Conservation (phyloP, 495 filamentous ascomycete species). For the Tuber umbilicatum region DNA sequence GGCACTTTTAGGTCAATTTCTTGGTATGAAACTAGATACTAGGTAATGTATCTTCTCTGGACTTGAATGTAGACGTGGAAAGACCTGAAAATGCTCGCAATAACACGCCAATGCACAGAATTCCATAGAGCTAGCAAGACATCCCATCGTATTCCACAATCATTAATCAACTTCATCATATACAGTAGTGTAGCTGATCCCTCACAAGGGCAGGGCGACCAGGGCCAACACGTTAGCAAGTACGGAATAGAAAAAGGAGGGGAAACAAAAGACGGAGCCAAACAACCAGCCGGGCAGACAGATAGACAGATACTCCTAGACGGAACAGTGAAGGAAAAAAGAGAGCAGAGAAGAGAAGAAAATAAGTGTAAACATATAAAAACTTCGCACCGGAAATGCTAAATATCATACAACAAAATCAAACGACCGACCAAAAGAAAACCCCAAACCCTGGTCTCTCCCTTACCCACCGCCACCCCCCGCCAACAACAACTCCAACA, state of each 20-base stretch:
- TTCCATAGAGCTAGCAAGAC: neutral
- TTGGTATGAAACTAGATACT: neutral
- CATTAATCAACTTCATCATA: neutral
- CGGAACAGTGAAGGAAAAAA: neutral
- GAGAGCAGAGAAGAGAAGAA: neutral
- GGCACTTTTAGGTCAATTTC: neutral
- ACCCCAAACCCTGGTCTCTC: neutral
- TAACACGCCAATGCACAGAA: neutral
- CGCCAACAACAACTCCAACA: slow-evolving; percentile 33
- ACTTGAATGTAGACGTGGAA: neutral
- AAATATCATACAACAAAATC: neutral
- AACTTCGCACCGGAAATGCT: neutral
- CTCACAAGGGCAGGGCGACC: neutral
- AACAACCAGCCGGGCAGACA: neutral
- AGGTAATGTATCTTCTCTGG: neutral
- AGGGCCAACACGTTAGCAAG: neutral
- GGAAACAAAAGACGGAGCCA: neutral
- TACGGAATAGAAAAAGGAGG: neutral
- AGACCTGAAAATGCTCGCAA: neutral
- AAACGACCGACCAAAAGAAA: neutral
- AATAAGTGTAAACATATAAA: neutral
- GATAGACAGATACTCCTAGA: neutral
- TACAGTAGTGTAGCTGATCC: neutral
- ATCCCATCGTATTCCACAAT: neutral
- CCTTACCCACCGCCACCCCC: slow-evolving; percentile 8